Evolutionary conservation across 1,284 basidiomycete genomes (phyloP).

Genomic region (Pascua guehoae): DNA sequence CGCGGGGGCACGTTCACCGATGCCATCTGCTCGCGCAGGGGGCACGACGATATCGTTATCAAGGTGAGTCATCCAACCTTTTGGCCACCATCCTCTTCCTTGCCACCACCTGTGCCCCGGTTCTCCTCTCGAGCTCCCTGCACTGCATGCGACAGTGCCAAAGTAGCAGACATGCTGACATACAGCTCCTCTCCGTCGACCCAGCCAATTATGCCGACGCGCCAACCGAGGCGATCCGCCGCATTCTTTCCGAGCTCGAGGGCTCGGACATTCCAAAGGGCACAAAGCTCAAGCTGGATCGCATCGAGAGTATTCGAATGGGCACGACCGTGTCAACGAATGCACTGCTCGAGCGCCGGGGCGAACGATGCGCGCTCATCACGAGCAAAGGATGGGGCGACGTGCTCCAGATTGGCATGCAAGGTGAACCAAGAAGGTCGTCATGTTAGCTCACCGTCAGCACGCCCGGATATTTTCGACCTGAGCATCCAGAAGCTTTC

Average conservation of each 20-base stretch:
- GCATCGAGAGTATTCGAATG: conserved; percentile 40
- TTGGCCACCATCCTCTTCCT: not conserved
- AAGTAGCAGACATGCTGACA: not conserved
- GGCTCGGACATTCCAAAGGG: conserved; percentile 65
- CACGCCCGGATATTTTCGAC: conserved; percentile 77
- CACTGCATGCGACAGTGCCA: no score
- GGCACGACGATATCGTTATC: conserved; percentile 28
- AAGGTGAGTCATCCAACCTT: conserved; percentile 15
- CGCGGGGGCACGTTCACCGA: conserved; percentile 49
- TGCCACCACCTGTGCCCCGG: no score
- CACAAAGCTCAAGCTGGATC: conserved; percentile 53
- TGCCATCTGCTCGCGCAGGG: conserved; percentile 32
- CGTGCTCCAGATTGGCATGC: conserved; percentile 37
- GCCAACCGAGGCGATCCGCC: conserved; percentile 71
- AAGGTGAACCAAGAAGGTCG: conserved; percentile 19
- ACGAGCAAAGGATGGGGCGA: conserved; percentile 75
- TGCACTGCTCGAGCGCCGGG: conserved; percentile 88
- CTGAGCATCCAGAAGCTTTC: conserved; percentile 75
- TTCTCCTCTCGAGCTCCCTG: not conserved
- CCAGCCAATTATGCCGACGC: conserved; percentile 86
- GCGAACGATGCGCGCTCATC: conserved; percentile 85
- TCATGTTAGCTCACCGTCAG: conserved; percentile 9
- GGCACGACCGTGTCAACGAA: conserved; percentile 75
- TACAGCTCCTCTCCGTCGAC: conserved; percentile 75
- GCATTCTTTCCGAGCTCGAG: conserved; percentile 75